Conservation (phyloP, 371 early-diverging fungal species). For the Mortierella sp. region DNA sequence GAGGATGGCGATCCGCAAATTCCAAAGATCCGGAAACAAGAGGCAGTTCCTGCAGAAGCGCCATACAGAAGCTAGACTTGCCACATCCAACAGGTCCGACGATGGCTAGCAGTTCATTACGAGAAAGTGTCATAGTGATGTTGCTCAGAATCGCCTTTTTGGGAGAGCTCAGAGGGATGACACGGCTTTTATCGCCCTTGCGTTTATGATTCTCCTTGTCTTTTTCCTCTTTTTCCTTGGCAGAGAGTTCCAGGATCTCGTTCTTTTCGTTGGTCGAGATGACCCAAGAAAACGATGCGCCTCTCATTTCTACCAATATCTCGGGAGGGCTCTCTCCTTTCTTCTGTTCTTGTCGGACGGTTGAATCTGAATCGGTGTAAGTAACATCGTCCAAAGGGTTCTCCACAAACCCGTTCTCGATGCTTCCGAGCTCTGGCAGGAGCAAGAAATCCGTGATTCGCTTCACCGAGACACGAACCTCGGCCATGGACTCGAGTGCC, state of each 20-base stretch:
- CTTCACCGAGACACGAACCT: conserved; percentile 60
- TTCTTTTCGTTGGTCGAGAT: conserved; percentile 14
- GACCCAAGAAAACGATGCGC: conserved; percentile 17
- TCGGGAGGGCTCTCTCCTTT: conserved; percentile 3
- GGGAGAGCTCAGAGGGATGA: neutral
- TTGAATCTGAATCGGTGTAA: neutral
- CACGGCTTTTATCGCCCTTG: neutral
- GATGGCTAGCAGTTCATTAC: conserved; percentile 23
- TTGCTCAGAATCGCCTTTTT: conserved; percentile 18
- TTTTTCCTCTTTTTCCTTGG: conserved; percentile 7
- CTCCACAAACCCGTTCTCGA: conserved; percentile 2
- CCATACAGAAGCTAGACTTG: conserved; percentile 38
- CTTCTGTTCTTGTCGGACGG: neutral
- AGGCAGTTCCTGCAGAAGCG: conserved; percentile 16
- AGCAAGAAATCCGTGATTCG: conserved; percentile 62
- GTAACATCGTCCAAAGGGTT: neutral
- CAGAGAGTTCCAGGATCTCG: conserved; percentile 14
- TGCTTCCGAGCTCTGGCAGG: conserved; percentile 58
- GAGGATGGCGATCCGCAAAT: conserved; percentile 59
- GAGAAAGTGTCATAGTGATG: conserved; percentile 20
- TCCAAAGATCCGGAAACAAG: conserved; percentile 1
- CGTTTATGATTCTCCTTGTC: neutral
- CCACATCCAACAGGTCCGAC: conserved; percentile 59
- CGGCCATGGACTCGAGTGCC: conserved; percentile 60
- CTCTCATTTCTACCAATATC: conserved; percentile 14